phyloP scores from a whole-genome alignment of 192 early-diverging fungal genomes.

The Geranomyces michiganensis region DNA sequence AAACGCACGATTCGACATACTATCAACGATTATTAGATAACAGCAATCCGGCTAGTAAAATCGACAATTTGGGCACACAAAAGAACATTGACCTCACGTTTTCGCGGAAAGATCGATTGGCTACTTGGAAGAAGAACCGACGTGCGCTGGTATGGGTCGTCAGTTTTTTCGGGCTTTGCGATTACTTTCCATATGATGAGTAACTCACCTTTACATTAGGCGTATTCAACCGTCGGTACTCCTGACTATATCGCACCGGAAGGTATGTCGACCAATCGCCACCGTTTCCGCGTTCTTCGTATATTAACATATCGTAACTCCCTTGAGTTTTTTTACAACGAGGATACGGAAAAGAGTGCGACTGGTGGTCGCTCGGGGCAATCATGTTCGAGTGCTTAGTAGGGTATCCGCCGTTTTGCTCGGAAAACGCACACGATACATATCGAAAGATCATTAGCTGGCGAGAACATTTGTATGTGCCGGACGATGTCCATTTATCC shows the following conservation, averaged over 20 bases:
- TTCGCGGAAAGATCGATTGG: slow-evolving; percentile 90
- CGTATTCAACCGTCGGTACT: slow-evolving; percentile 97
- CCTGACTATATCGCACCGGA: slow-evolving; percentile 99
- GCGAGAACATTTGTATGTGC: slow-evolving; percentile 87
- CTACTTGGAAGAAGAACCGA: slow-evolving; percentile 98
- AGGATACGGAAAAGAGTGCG: slow-evolving; percentile 96
- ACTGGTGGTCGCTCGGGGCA: slow-evolving; percentile 99
- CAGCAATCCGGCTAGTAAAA: slow-evolving; percentile 35
- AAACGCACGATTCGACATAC: slow-evolving; percentile 96
- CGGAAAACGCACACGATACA: slow-evolving; percentile 92
- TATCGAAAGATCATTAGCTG: slow-evolving; percentile 99
- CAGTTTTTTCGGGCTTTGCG: too few species aligned
- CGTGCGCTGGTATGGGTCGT: slow-evolving; percentile 70
- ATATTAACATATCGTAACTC: background rate
- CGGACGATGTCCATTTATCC: slow-evolving; percentile 90
- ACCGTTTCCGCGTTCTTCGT: background rate
- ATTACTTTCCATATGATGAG: too few species aligned
- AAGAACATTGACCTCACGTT: slow-evolving; percentile 92
- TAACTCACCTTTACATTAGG: slow-evolving; percentile 46
- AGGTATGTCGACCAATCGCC: slow-evolving; percentile 29
- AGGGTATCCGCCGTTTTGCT: slow-evolving; percentile 98
- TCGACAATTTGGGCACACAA: slow-evolving; percentile 40
- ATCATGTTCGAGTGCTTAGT: slow-evolving; percentile 99
- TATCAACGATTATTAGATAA: slow-evolving; percentile 63
- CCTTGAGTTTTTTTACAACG: slow-evolving; percentile 79